phyloP scores from a whole-genome alignment of 2,329 filamentous ascomycete species.

The Elsinoe batatas region DNA sequence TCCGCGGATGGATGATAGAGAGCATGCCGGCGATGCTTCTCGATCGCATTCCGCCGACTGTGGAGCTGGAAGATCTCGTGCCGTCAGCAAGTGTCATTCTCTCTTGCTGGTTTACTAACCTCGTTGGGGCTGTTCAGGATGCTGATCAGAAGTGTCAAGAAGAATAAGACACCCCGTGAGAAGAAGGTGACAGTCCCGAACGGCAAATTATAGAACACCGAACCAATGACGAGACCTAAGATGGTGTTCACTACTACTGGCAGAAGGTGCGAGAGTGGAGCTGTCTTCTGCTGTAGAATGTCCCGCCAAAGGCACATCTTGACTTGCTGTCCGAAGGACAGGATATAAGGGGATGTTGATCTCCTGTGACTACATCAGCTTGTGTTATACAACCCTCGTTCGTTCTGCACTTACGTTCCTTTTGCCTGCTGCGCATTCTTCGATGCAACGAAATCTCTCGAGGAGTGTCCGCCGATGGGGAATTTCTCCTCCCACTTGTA shows the following conservation, averaged over 20 bases:
- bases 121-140: not conserved
- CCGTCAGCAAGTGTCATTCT: constrained; percentile 15
- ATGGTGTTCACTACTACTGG: constrained; percentile 41
- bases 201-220: constrained; percentile 43
- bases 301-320: constrained; percentile 40
- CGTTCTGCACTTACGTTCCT: constrained; percentile 29
- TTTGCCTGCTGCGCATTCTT: constrained; percentile 28
- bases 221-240: constrained; percentile 52
- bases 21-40: not conserved
- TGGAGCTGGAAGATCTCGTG: not conserved
- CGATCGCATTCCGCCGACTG: not conserved
- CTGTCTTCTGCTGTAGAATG: constrained; percentile 45
- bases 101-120: not conserved
- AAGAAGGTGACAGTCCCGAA: not conserved
- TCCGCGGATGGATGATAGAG: not conserved
- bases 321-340: constrained; percentile 47
- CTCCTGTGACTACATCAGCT: constrained; percentile 22
- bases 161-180: not conserved
- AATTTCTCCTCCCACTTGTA: constrained; percentile 48
- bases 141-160: not conserved
- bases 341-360: constrained; percentile 45
- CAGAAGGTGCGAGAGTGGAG: constrained; percentile 40
- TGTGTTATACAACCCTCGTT: not conserved
- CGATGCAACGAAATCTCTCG: constrained; percentile 43
- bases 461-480: constrained; percentile 45